These are phyloP conservation scores for Petrea volubilis DNA, from an alignment of 257 asterid species.

Conservation along the genomic window DNA sequence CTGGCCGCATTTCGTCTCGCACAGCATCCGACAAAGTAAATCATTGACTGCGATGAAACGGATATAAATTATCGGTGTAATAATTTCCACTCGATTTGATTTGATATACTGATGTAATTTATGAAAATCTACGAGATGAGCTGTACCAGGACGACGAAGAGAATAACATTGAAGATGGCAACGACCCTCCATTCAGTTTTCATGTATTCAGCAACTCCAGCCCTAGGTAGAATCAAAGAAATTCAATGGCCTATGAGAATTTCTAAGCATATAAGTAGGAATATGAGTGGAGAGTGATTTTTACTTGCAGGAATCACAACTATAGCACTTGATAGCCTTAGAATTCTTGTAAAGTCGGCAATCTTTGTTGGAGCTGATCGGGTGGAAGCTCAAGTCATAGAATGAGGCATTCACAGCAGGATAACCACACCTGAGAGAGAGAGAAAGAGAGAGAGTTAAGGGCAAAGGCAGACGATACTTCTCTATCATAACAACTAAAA, in stretches of 20 bases:
- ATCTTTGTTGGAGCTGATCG: constrained; percentile 67
- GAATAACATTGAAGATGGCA: constrained; percentile 80
- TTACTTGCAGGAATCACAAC: constrained; percentile 97
- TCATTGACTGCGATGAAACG: constrained; percentile 49
- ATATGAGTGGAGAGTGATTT: not conserved
- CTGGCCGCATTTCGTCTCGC: constrained; percentile 82
- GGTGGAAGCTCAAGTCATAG: constrained; percentile 84
- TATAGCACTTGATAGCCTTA: constrained; percentile 67
- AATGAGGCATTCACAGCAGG: constrained; percentile 81
- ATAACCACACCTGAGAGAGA: constrained; percentile 73
- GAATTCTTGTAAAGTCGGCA: constrained; percentile 85
- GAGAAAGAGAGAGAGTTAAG: not conserved
- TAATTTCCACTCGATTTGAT: too few species aligned
- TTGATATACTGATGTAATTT: too few species aligned
- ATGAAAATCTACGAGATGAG: not conserved
- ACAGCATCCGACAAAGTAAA: constrained; percentile 90
- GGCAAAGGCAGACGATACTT: not conserved
- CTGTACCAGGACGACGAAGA: constrained; percentile 74
- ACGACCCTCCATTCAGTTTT: constrained; percentile 95
- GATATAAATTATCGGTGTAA: not conserved
- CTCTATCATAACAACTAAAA: too few species aligned
- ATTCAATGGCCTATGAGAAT: constrained; percentile 6
- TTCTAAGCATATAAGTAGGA: constrained; percentile 11
- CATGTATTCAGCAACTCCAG: constrained; percentile 97
- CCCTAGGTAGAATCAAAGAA: constrained; percentile 45